These are phyloP conservation scores for Pittosporum tobira DNA, from an alignment of 129 eudicot genomes.

Conservation along the genomic window DNA sequence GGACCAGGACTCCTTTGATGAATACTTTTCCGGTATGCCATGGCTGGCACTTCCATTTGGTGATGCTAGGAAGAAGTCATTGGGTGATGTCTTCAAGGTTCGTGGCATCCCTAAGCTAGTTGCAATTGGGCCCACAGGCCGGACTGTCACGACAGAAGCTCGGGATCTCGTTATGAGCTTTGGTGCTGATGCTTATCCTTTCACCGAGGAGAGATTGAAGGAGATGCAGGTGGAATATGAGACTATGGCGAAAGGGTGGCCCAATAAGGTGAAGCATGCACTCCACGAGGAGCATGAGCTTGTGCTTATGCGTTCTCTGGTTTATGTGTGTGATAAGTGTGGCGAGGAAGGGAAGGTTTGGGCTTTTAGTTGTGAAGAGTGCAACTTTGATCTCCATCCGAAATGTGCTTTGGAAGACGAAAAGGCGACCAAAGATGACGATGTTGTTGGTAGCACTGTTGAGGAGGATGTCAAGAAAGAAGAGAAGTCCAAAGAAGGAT, in stretches of 20 bases:
- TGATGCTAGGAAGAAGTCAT: conserved; percentile 42
- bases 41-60: conserved; percentile 86
- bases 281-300: conserved; percentile 66
- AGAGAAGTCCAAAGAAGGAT: conserved; percentile 36
- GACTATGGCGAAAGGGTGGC: conserved; percentile 81
- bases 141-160: conserved; percentile 64
- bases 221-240: conserved; percentile 53
- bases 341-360: conserved; percentile 45
- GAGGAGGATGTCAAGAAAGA: conserved; percentile 20
- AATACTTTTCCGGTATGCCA: conserved; percentile 66
- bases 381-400: conserved; percentile 72
- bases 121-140: conserved; percentile 64
- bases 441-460: conserved; percentile 3
- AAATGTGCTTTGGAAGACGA: conserved; percentile 50
- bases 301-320: conserved; percentile 35
- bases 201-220: conserved; percentile 55
- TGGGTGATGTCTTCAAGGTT: conserved; percentile 57
- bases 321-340: conserved; percentile 55
- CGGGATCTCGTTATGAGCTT: conserved; percentile 38
- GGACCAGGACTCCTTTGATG: conserved; percentile 58
- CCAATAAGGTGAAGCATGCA: conserved; percentile 44
- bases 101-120: conserved; percentile 54
- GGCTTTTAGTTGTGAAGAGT: conserved; percentile 56
- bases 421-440: conserved; percentile 17
- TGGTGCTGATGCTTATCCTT: conserved; percentile 78